Conservation (phyloP, 1,284 basidiomycete species). For the Apiotrichum brassicae region DNA sequence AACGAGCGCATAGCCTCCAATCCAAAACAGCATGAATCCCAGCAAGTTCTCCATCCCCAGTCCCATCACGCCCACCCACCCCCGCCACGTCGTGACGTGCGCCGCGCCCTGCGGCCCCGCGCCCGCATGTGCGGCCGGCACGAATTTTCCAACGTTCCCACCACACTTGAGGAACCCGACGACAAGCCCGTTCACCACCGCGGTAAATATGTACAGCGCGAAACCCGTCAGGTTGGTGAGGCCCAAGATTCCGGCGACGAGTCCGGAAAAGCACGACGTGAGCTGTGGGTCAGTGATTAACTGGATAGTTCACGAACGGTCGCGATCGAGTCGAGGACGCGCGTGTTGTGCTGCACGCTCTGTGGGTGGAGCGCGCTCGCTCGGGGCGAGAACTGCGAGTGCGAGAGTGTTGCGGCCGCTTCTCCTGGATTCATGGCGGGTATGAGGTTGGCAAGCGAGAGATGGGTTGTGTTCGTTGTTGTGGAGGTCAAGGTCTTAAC, state of each 20-base stretch:
- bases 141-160: conserved; percentile 44
- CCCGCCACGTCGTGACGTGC: conserved; percentile 28
- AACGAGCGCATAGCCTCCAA: conserved; percentile 61
- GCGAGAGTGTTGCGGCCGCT: conserved; percentile 20
- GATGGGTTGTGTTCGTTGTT: no score
- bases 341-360: conserved; percentile 64
- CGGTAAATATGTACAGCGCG: conserved; percentile 63
- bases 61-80: conserved; percentile 58
- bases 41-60: conserved; percentile 79
- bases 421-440: conserved; percentile 24
- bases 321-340: conserved; percentile 48
- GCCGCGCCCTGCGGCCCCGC: conserved; percentile 42
- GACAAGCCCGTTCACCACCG: conserved; percentile 59
- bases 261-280: conserved; percentile 72
- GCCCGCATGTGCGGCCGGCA: conserved; percentile 29
- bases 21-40: conserved; percentile 82
- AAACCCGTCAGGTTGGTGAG: conserved; percentile 77
- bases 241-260: conserved; percentile 76
- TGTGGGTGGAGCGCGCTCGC: conserved; percentile 56
- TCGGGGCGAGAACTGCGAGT: conserved; percentile 30
- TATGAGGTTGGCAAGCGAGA: no score
- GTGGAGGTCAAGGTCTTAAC: no score
- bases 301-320: conserved; percentile 26
- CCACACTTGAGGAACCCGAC: conserved; percentile 63
- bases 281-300: conserved; percentile 39